A percentile compares a stretch with the other conserved stretches of the same genome.
These are phyloP conservation scores for Fusarium veterinarium DNA, from an alignment of 2,329 filamentous ascomycete species.

Conservation along the genomic window DNA sequence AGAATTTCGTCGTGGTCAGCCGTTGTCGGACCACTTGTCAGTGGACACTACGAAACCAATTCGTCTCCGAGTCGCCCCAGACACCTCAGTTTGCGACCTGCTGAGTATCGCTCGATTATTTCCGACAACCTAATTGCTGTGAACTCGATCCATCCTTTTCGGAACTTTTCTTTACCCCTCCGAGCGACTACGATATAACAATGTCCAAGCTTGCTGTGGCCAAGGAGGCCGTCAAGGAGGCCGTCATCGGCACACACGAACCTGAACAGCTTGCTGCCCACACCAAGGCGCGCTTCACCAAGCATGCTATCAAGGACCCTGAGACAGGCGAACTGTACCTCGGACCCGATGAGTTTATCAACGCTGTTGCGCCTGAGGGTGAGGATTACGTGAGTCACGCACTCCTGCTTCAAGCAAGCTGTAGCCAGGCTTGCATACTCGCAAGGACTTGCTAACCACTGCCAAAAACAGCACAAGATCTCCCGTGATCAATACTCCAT, in stretches of 20 bases:
- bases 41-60: slow-evolving; percentile 21
- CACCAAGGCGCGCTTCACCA: slow-evolving; percentile 79
- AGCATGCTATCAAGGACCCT: slow-evolving; percentile 80
- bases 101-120: slow-evolving; percentile 21
- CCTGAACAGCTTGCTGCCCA: slow-evolving; percentile 75
- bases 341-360: slow-evolving; percentile 86
- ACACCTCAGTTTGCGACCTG: slow-evolving; percentile 12
- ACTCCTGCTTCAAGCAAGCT: not conserved
- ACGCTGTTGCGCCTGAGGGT: slow-evolving; percentile 85
- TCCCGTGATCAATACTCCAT: slow-evolving; percentile 94
- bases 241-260: slow-evolving; percentile 73
- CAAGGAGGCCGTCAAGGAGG: slow-evolving; percentile 82
- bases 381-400: slow-evolving; percentile 87
- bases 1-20: slow-evolving; percentile 23
- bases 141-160: slow-evolving; percentile 18
- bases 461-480: slow-evolving; percentile 85
- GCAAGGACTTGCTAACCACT: slow-evolving; percentile 26
- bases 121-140: slow-evolving; percentile 36
- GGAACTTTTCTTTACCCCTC: slow-evolving; percentile 20
- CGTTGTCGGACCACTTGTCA: slow-evolving; percentile 37
- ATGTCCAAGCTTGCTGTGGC: slow-evolving; percentile 61
- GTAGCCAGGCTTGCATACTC: slow-evolving; percentile 8
- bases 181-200: slow-evolving; percentile 40
- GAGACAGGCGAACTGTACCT: slow-evolving; percentile 82
- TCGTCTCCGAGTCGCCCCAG: slow-evolving; percentile 1